Evolutionary conservation across 129 eudicot species (phyloP), one percentile per base, ranked within the genome.

Genomic region (Centaurea solstitialis): DNA sequence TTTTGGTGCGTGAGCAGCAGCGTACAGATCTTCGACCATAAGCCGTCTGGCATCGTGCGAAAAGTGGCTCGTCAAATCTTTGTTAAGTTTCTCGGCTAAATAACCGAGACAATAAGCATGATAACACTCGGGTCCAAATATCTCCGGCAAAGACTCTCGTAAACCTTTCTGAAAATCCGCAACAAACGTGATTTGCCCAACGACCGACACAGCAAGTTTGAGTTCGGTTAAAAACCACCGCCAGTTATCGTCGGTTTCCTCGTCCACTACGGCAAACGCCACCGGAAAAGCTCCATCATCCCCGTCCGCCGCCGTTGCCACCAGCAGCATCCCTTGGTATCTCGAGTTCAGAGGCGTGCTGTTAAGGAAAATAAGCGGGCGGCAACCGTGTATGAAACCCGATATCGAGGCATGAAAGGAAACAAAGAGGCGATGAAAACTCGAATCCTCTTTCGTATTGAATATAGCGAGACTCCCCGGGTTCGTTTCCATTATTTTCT

Each of bases 381-480:
- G 85, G 8, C 88, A 85, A 18, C 85, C 85, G 26, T 76, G 79
- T 13, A 80, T 22, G 17, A 85, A 80, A 61, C 87, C 87, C 1
- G 68, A 70, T 7, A 80, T 18, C 17, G 85, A 85, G 20, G 87
- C 87, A 30, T 85, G 88, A 20, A 85, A 85, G 6, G 78, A 75
- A 4, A 85, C 70, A 35, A 80, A 79, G 7, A 85, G 85, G 5
- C 88, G 85, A 59, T 75, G 85, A 76, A 79, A 75, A 76, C 88
- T 85, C 67, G 76, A 79, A 68, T 87, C 89, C 80, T 87, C 91
- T 50, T 89, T 82, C 18, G 91, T 89, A 35, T 73, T 66, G 13
- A 85, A 89, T 0, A 77, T 87, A 41, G 87, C 91, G 24, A 83
- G 71, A 73, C 93, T 89, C 9, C 92, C 92, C 0, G 89, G 92